Conservation (phyloP, 495 filamentous ascomycete species). For the Tuber microsphaerosporum region DNA sequence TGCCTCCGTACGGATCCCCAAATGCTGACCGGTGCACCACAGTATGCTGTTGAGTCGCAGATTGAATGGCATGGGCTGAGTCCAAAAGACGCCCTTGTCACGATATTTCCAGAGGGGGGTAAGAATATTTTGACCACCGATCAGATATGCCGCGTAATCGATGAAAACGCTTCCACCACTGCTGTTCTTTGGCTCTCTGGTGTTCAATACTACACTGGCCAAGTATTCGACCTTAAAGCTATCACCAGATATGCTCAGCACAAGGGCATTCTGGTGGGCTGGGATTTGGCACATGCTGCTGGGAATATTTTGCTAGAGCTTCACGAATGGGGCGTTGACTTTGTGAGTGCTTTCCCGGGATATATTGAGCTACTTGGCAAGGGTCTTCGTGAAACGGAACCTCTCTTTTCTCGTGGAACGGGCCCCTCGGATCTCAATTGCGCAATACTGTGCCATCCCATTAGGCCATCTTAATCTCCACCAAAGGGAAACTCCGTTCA, state of each 20-base stretch:
- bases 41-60: constrained; percentile 87
- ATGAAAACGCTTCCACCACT: constrained; percentile 64
- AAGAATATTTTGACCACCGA: constrained; percentile 57
- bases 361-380: neutral
- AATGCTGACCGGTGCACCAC: constrained; percentile 18
- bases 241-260: constrained; percentile 77
- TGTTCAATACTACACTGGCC: constrained; percentile 92
- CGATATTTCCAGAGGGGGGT: constrained; percentile 58
- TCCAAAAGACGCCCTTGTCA: constrained; percentile 64
- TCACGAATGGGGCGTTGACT: constrained; percentile 92
- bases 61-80: constrained; percentile 68
- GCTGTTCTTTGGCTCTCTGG: constrained; percentile 80
- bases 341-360: constrained; percentile 41
- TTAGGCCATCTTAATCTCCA: neutral
- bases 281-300: constrained; percentile 92
- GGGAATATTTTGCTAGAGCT: constrained; percentile 80
- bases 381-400: neutral
- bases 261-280: constrained; percentile 72
- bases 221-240: constrained; percentile 73
- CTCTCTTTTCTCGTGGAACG: neutral
- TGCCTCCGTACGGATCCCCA: neutral
- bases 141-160: constrained; percentile 68
- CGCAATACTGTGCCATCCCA: neutral
- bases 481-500: neutral
- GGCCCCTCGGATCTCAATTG: neutral